A percentile compares a stretch with the other conserved stretches of the same genome.
Evolutionary conservation across 1,284 basidiomycete genomes (phyloP).

Genomic region (Puccinia novopanici): DNA sequence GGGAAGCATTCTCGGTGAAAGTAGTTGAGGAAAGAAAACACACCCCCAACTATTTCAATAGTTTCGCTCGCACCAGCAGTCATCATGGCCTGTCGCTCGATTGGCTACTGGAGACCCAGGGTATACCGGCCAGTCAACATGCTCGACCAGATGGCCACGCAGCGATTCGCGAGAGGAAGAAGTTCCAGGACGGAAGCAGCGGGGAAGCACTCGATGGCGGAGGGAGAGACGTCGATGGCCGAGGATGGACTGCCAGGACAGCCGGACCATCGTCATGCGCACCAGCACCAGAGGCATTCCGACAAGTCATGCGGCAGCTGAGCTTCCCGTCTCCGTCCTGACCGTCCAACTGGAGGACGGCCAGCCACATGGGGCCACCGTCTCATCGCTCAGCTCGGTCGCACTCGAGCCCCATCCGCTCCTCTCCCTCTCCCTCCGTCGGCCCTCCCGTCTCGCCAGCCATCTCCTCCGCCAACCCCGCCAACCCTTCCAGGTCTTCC

Average conservation of each 20-base stretch:
- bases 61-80: not conserved
- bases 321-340: slow-evolving; percentile 34
- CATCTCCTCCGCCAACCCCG: not conserved
- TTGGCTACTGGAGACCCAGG: not conserved
- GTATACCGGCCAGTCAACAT: too few species aligned
- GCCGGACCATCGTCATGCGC: not conserved
- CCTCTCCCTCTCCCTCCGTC: slow-evolving; percentile 79
- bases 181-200: too few species aligned
- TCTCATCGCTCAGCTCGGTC: slow-evolving; percentile 89
- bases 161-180: too few species aligned
- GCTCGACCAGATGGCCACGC: too few species aligned
- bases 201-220: too few species aligned
- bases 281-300: not conserved
- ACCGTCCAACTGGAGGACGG: not conserved
- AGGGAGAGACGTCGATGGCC: not conserved
- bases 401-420: slow-evolving; percentile 82
- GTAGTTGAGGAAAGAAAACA: not conserved
- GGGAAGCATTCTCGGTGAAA: not conserved
- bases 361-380: slow-evolving; percentile 74
- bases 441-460: slow-evolving; percentile 80
- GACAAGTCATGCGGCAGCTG: slow-evolving; percentile 34
- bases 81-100: not conserved
- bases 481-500: not conserved
- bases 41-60: not conserved
- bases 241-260: not conserved